A percentile compares a stretch with the other conserved stretches of the same genome.
Conservation (phyloP, 2,329 filamentous ascomycete species). For the Colletotrichum navitas region DNA sequence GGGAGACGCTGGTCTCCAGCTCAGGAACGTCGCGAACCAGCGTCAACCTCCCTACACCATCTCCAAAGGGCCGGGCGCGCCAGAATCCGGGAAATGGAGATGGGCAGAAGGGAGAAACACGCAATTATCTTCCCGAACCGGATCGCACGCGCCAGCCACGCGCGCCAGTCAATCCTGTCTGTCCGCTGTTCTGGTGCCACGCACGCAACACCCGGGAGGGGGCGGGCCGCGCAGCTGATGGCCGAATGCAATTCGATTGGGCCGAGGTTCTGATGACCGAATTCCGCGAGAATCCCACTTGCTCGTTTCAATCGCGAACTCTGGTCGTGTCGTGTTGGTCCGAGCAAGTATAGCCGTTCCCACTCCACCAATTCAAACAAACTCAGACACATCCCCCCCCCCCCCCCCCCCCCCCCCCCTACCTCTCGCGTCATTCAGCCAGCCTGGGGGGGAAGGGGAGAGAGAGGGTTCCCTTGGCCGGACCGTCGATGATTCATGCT, state of each 20-base stretch:
- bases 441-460: neutral
- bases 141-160: conserved; percentile 8
- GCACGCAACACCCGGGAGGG: neutral
- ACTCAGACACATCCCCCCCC: neutral
- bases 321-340: conserved; percentile 18
- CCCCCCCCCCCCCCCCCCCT: no score
- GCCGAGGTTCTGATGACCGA: conserved; percentile 12
- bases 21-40: conserved; percentile 41
- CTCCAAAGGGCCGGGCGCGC: neutral
- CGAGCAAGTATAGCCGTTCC: conserved; percentile 1
- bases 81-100: neutral
- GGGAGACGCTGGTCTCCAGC: conserved; percentile 15
- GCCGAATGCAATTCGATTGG: conserved; percentile 29
- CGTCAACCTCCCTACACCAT: conserved; percentile 33
- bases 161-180: neutral
- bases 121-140: conserved; percentile 33
- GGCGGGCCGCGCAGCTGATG: conserved; percentile 9
- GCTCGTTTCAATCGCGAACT: conserved; percentile 24
- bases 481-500: neutral
- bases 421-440: conserved; percentile 19
- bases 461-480: neutral
- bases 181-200: conserved; percentile 20
- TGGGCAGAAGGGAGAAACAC: neutral
- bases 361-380: conserved; percentile 3
- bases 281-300: conserved; percentile 33